phyloP scores from a whole-genome alignment of 305 asterid genomes.

The Ilex paraguariensis region DNA sequence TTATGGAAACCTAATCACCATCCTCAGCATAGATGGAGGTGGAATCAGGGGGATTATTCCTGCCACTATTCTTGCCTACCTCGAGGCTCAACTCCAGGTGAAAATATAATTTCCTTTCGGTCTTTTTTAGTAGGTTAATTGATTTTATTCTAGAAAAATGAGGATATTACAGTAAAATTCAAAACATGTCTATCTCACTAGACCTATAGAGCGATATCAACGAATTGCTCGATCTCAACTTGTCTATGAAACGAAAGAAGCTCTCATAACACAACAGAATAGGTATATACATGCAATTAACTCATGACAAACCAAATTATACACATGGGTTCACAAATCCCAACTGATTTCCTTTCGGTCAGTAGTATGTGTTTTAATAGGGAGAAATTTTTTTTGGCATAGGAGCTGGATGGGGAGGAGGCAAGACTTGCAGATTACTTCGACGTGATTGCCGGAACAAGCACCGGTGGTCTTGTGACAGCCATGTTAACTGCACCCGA shows the following conservation, averaged over 20 bases:
- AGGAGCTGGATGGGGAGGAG: slow-evolving; percentile 29
- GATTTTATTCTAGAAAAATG: too few species aligned
- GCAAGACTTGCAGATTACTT: slow-evolving; percentile 34
- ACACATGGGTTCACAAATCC: too few species aligned
- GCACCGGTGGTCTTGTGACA: slow-evolving; percentile 34
- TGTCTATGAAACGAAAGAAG: neutral
- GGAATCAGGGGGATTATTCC: slow-evolving; percentile 46
- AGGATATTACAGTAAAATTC: too few species aligned
- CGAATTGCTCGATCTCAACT: slow-evolving; percentile 14
- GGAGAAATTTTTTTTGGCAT: too few species aligned
- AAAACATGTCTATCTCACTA: too few species aligned
- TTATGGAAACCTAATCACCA: slow-evolving; percentile 21
- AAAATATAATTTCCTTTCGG: too few species aligned
- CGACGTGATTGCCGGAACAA: slow-evolving; percentile 30
- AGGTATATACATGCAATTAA: too few species aligned
- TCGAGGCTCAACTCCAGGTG: slow-evolving; percentile 34
- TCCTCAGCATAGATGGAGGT: slow-evolving; percentile 48
- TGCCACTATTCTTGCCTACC: slow-evolving; percentile 27
- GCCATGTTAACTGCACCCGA: slow-evolving; percentile 34
- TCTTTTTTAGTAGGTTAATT: too few species aligned
- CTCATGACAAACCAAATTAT: too few species aligned
- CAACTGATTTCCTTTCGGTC: too few species aligned
- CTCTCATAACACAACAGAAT: slow-evolving; percentile 14
- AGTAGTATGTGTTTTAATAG: too few species aligned
- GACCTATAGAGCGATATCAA: slow-evolving; percentile 7